A percentile compares a stretch with the other conserved stretches of the same genome.
phyloP scores from a whole-genome alignment of 2,329 filamentous ascomycete genomes.

The Xylariaceae sp. region DNA sequence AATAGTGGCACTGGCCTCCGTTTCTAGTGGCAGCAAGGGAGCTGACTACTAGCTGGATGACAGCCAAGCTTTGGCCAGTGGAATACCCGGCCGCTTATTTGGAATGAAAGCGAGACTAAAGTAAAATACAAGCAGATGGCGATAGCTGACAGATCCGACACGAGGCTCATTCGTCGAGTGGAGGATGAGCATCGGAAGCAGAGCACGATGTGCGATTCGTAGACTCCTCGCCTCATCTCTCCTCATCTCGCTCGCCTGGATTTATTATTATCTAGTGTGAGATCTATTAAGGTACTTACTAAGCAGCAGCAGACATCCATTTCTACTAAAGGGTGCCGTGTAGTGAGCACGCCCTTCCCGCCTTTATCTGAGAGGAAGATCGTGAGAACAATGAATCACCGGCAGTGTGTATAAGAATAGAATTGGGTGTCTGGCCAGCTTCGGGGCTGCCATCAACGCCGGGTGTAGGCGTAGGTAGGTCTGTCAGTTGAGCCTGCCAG shows the following conservation, averaged over 20 bases:
- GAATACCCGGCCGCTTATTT: constrained; percentile 10
- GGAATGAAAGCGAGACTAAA: constrained; percentile 12
- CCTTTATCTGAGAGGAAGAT: background rate
- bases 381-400: background rate
- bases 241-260: too few relatives aligned
- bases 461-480: too few relatives aligned
- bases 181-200: too few relatives aligned
- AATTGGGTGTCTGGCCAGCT: background rate
- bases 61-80: constrained; percentile 4
- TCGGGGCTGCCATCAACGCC: too few relatives aligned
- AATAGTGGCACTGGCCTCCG: background rate
- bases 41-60: constrained; percentile 17
- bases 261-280: background rate
- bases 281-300: background rate
- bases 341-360: too few relatives aligned
- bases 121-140: background rate
- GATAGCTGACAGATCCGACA: constrained; percentile 18
- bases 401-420: background rate
- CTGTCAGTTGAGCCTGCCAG: too few relatives aligned
- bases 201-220: too few relatives aligned
- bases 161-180: constrained; percentile 15
- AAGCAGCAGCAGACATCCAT: background rate
- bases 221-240: too few relatives aligned
- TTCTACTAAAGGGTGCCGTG: too few relatives aligned
- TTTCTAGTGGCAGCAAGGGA: constrained; percentile 5